phyloP scores from a whole-genome alignment of 768 basidiomycete genomes.

The Omphalotus guepiniiformis region DNA sequence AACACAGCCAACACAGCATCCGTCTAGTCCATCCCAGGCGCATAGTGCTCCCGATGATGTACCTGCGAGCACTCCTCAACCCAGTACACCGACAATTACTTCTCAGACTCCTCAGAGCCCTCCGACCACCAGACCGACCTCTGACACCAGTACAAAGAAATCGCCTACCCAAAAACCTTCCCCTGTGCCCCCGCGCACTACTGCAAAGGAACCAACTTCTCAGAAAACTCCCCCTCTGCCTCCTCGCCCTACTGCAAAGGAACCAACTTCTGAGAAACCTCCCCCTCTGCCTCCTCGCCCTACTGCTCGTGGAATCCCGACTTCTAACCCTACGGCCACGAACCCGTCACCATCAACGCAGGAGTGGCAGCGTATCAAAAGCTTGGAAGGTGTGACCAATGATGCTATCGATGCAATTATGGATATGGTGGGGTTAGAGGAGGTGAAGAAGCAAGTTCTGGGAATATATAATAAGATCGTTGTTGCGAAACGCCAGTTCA shows the following conservation, averaged over 20 bases:
- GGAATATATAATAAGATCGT: constrained; percentile 58
- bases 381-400: constrained; percentile 46
- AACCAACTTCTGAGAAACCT: constrained; percentile 2
- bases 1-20: constrained; percentile 1
- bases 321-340: constrained; percentile 9
- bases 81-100: too few relatives aligned
- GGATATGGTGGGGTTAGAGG: constrained; percentile 66
- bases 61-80: background rate
- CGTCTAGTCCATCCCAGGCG: constrained; percentile 1
- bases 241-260: too few relatives aligned
- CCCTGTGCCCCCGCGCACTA: background rate
- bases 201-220: background rate
- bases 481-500: constrained; percentile 45
- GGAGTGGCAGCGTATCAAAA: constrained; percentile 59
- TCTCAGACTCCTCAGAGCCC: too few relatives aligned
- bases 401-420: constrained; percentile 60
- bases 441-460: constrained; percentile 59
- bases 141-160: too few relatives aligned
- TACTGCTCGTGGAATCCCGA: constrained; percentile 1
- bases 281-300: background rate
- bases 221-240: too few relatives aligned
- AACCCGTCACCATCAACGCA: constrained; percentile 32
- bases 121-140: too few relatives aligned
- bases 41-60: background rate
- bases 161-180: background rate